phyloP scores from a whole-genome alignment of 306 rosid genomes.

The Castanea sativa region DNA sequence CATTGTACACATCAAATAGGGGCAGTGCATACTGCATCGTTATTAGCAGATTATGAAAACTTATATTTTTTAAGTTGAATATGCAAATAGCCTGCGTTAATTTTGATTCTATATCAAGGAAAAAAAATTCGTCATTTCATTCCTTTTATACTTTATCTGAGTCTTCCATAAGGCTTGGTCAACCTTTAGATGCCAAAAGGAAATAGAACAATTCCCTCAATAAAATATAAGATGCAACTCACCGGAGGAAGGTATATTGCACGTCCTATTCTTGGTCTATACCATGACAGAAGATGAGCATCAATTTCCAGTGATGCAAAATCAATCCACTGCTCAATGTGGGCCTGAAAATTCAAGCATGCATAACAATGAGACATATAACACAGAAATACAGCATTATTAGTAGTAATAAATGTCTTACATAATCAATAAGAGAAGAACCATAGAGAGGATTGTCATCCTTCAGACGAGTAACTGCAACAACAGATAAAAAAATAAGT shows the following conservation, averaged over 20 bases:
- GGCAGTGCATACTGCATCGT: neutral
- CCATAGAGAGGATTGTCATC: constrained; percentile 49
- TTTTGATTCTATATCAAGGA: no score
- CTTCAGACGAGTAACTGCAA: constrained; percentile 65
- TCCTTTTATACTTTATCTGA: no score
- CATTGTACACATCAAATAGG: neutral
- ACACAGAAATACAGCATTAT: neutral
- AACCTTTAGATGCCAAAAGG: no score
- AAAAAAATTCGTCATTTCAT: no score
- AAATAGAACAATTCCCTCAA: neutral
- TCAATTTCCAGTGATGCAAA: constrained; percentile 69
- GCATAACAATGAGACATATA: neutral
- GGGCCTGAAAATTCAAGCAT: constrained; percentile 53
- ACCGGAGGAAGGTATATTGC: constrained; percentile 57
- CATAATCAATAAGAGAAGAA: constrained; percentile 57
- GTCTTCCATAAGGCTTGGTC: no score
- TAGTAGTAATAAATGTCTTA: constrained; percentile 14
- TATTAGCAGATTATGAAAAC: neutral
- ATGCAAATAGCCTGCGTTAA: no score
- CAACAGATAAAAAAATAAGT: constrained; percentile 2
- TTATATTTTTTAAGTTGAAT: neutral
- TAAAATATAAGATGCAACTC: constrained; percentile 9
- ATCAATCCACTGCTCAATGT: constrained; percentile 84
- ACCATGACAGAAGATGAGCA: constrained; percentile 33
- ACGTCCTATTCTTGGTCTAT: constrained; percentile 40